Conservation (phyloP, 176 grass and related monocot species). For the Bolboschoenus planiculmis region DNA sequence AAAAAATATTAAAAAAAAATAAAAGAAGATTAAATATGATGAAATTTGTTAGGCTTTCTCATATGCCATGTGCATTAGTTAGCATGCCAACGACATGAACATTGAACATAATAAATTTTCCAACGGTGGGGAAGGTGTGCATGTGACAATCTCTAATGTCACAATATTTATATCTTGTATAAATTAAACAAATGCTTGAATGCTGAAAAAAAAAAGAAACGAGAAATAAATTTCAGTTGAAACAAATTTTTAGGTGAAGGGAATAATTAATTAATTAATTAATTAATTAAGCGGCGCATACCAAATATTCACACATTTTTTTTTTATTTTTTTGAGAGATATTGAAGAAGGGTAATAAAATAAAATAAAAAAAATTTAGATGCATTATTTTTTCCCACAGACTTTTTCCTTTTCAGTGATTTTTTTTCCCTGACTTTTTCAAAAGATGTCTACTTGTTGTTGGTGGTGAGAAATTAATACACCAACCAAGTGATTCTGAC, state of each 20-base stretch:
- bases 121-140: slow-evolving; percentile 7
- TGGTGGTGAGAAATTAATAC: neutral
- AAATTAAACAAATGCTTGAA: neutral
- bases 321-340: neutral
- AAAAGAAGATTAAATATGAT: neutral
- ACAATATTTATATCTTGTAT: neutral
- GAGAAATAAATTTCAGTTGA: neutral
- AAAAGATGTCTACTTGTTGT: too few relatives aligned
- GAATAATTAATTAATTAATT: too few relatives aligned
- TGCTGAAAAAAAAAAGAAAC: too few relatives aligned
- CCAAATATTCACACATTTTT: neutral
- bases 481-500: neutral
- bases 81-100: slow-evolving; percentile 19
- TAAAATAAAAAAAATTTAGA: neutral
- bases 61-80: slow-evolving; percentile 27
- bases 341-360: neutral
- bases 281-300: neutral
- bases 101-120: slow-evolving; percentile 18
- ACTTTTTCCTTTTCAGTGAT: neutral
- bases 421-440: neutral
- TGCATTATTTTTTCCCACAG: neutral
- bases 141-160: neutral
- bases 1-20: neutral
- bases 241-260: slow-evolving; percentile 10
- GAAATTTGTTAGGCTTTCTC: neutral